A percentile compares a stretch with the other conserved stretches of the same genome.
phyloP scores from a whole-genome alignment of 371 early-diverging fungal species.

The Pancytospora epiphaga region DNA sequence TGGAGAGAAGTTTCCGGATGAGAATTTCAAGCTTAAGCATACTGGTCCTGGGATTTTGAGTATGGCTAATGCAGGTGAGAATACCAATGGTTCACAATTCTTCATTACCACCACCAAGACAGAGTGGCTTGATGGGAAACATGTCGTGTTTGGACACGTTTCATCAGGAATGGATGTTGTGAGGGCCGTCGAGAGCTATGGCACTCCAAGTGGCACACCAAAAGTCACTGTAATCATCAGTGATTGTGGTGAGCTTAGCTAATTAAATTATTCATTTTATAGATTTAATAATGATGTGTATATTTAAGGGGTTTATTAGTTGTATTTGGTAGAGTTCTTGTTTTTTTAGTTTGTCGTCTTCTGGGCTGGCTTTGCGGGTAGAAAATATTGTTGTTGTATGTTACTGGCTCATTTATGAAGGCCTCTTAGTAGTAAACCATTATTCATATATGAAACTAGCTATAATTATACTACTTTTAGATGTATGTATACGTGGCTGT shows the following conservation, averaged over 20 bases:
- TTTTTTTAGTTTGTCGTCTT: background rate
- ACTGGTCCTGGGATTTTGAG: slow-evolving; percentile 73
- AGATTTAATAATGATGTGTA: background rate
- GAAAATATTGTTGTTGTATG: too few species aligned
- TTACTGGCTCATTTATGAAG: too few species aligned
- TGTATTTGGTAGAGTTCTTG: background rate
- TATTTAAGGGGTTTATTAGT: background rate
- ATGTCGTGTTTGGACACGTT: slow-evolving; percentile 86
- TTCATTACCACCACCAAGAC: slow-evolving; percentile 82
- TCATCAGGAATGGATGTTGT: slow-evolving; percentile 64
- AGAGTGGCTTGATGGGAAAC: slow-evolving; percentile 84
- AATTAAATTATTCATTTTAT: too few species aligned
- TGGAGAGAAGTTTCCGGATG: slow-evolving; percentile 83
- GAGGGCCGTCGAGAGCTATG: slow-evolving; percentile 6
- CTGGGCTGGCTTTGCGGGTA: background rate
- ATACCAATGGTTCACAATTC: slow-evolving; percentile 94
- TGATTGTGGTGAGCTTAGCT: slow-evolving; percentile 19
- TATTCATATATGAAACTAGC: too few species aligned
- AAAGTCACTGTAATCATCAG: background rate
- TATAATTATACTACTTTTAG: too few species aligned
- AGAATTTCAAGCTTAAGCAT: slow-evolving; percentile 71
- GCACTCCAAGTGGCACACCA: slow-evolving; percentile 4
- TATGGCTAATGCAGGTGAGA: slow-evolving; percentile 88
- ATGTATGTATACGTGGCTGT: too few species aligned
- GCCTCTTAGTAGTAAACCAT: too few species aligned